Evolutionary conservation across 2,329 filamentous ascomycete species (phyloP).

Genomic region (Trichoderma endophyticum): DNA sequence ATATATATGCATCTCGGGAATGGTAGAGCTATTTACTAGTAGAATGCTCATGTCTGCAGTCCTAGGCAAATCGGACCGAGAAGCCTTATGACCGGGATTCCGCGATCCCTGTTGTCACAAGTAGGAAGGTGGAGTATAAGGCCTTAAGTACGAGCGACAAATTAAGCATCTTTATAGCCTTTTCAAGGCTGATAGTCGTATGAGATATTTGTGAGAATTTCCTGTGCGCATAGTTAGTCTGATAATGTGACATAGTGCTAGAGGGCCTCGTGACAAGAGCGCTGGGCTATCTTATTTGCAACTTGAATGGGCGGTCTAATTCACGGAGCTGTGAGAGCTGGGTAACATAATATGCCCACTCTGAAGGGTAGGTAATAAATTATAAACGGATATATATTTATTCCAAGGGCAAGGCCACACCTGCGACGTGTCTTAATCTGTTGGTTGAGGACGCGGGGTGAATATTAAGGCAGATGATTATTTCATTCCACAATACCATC

Average conservation of each 20-base stretch:
- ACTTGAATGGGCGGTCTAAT: neutral
- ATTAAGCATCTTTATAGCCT: neutral
- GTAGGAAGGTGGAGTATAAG: neutral
- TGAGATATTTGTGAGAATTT: neutral
- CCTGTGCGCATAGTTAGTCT: neutral
- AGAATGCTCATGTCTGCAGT: neutral
- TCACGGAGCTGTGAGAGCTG: neutral
- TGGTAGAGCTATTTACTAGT: neutral
- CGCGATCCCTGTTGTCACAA: neutral
- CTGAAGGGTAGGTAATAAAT: neutral
- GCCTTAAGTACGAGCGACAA: neutral
- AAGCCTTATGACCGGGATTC: neutral
- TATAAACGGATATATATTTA: neutral
- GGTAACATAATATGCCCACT: neutral
- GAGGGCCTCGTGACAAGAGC: neutral
- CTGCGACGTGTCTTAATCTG: no score
- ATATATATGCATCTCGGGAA: neutral
- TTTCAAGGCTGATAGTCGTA: neutral
- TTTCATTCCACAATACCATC: neutral
- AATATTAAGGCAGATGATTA: no score
- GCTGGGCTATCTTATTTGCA: neutral
- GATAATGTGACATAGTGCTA: neutral
- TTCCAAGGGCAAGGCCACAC: neutral
- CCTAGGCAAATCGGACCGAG: neutral
- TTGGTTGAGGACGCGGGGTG: neutral